Evolutionary conservation across 768 basidiomycete species (phyloP).

Genomic region (Mycena floridula): DNA sequence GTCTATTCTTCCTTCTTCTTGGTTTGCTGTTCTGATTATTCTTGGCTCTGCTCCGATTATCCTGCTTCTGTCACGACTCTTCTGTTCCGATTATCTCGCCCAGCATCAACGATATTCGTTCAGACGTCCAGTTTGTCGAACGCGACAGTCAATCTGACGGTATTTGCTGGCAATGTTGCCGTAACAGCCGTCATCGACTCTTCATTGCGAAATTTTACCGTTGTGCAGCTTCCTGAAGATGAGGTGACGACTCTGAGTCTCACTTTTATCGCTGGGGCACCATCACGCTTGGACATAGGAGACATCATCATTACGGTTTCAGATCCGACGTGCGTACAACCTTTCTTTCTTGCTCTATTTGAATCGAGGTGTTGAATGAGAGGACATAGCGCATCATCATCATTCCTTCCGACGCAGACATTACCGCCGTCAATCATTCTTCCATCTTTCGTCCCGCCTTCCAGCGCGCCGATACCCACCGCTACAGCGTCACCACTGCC

Average conservation of each 20-base stretch:
- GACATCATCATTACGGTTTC: constrained; percentile 30
- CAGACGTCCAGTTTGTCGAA: constrained; percentile 38
- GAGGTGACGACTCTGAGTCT: constrained; percentile 36
- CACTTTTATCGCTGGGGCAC: constrained; percentile 26
- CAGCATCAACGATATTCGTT: constrained; percentile 41
- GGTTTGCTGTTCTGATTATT: background rate
- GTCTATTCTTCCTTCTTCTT: constrained; percentile 4
- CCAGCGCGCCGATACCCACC: constrained; percentile 6
- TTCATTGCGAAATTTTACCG: constrained; percentile 28
- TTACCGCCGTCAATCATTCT: constrained; percentile 29
- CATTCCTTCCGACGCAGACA: constrained; percentile 28
- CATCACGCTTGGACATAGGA: constrained; percentile 31
- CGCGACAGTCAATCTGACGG: constrained; percentile 46
- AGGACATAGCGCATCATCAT: constrained; percentile 14
- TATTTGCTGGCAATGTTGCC: constrained; percentile 30
- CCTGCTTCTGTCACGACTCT: too few species aligned
- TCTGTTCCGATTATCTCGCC: background rate
- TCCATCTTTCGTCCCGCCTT: constrained; percentile 23
- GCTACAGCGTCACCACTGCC: background rate
- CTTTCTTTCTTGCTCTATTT: background rate
- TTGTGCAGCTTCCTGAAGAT: constrained; percentile 33
- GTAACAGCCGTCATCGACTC: constrained; percentile 34
- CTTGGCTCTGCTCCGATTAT: background rate
- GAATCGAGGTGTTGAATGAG: background rate
- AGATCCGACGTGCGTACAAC: constrained; percentile 32